Conservation (phyloP, 768 basidiomycete genomes). For the Amanita pallidorosea region DNA sequence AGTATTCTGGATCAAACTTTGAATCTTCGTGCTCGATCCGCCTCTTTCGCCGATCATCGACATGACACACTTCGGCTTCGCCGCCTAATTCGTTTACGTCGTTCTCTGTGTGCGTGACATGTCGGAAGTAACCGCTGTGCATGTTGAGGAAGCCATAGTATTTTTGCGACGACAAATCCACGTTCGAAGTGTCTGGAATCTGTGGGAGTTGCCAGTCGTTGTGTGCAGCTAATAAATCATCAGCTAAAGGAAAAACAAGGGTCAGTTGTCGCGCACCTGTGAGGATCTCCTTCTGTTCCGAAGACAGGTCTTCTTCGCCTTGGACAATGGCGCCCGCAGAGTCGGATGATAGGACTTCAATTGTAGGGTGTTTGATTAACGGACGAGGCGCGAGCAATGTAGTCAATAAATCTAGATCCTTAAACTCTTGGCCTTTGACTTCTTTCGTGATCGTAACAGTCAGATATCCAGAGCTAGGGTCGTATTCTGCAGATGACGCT, state of each 20-base stretch:
- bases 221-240: conserved; percentile 42
- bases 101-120: conserved; percentile 66
- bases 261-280: conserved; percentile 29
- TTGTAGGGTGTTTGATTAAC: conserved; percentile 24
- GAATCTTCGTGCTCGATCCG: conserved; percentile 56
- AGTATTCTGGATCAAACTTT: conserved; percentile 80
- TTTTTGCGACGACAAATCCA: conserved; percentile 31
- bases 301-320: conserved; percentile 36
- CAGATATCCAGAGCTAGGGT: conserved; percentile 69
- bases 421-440: conserved; percentile 51
- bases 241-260: not conserved
- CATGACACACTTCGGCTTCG: conserved; percentile 47
- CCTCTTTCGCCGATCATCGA: conserved; percentile 37
- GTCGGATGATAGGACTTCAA: conserved; percentile 46
- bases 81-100: conserved; percentile 73
- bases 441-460: conserved; percentile 67
- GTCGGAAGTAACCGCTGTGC: conserved; percentile 65
- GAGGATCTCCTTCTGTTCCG: conserved; percentile 49
- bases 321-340: conserved; percentile 21
- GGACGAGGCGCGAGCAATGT: conserved; percentile 65
- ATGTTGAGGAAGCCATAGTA: conserved; percentile 72
- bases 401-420: conserved; percentile 70
- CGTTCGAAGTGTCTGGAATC: conserved; percentile 29
- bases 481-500: conserved; percentile 58
- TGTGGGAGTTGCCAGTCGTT: conserved; percentile 78